Evolutionary conservation across 257 asterid species (phyloP).

Genomic region (Primulina tabacum): DNA sequence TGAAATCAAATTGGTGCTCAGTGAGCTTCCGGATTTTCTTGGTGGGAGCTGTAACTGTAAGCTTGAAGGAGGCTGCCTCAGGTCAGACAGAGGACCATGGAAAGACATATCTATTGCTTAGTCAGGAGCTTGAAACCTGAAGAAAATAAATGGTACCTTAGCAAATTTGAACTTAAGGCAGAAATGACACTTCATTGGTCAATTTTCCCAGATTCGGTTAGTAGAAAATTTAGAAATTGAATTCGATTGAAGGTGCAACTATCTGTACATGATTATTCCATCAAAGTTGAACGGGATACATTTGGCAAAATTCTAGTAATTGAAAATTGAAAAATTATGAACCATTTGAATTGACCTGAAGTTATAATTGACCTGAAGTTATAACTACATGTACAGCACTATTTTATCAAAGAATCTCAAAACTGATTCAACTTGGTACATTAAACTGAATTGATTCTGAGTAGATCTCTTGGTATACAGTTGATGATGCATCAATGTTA

Average conservation of each 20-base stretch:
- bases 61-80: conserved; percentile 52
- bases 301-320: too few species aligned
- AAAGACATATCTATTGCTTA: conserved; percentile 28
- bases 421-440: not conserved
- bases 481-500: not conserved
- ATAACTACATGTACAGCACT: not conserved
- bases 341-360: not conserved
- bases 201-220: not conserved
- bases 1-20: conserved; percentile 10
- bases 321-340: not conserved
- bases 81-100: conserved; percentile 68
- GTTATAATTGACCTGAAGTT: not conserved
- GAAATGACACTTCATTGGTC: not conserved
- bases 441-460: not conserved
- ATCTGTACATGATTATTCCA: not conserved
- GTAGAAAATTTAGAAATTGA: not conserved
- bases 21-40: conserved; percentile 60
- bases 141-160: not conserved
- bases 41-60: conserved; percentile 59
- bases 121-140: conserved; percentile 22
- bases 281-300: not conserved
- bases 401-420: not conserved
- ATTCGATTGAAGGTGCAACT: not conserved
- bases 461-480: not conserved
- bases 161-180: not conserved